phyloP scores from a whole-genome alignment of 164 flowering plant species.

The Santalum album region DNA sequence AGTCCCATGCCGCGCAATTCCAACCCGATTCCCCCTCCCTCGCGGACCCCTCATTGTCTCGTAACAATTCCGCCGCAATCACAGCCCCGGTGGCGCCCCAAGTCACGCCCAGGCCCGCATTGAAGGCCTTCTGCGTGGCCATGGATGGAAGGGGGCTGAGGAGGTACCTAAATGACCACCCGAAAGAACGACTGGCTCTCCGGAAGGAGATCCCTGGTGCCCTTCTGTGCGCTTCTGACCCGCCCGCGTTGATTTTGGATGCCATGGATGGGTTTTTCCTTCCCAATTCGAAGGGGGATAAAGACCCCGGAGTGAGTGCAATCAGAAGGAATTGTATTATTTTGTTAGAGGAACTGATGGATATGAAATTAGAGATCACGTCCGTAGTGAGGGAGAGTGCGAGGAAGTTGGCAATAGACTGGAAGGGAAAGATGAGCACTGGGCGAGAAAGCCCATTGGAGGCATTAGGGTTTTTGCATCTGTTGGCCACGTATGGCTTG shows the following conservation, averaged over 20 bases:
- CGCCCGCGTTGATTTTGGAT: conserved; percentile 46
- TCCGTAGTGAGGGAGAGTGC: conserved; percentile 34
- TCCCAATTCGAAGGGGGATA: conserved; percentile 10
- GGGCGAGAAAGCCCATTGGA: conserved; percentile 23
- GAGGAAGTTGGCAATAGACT: conserved; percentile 37
- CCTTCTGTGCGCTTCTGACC: conserved; percentile 30
- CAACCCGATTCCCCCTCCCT: too few relatives aligned
- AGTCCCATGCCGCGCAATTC: conserved; percentile 10
- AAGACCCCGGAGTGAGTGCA: conserved; percentile 12
- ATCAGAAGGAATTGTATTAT: conserved; percentile 31
- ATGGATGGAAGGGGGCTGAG: conserved; percentile 55
- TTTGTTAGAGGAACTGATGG: conserved; percentile 37
- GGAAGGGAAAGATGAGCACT: conserved; percentile 38
- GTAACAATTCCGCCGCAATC: neutral
- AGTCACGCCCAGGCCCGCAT: conserved; percentile 24
- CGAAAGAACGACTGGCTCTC: conserved; percentile 18
- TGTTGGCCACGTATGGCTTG: conserved; percentile 45
- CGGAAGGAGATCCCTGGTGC: conserved; percentile 39
- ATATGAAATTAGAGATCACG: conserved; percentile 13
- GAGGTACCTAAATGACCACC: conserved; percentile 21
- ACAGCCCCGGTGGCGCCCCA: neutral
- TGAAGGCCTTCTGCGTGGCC: conserved; percentile 32
- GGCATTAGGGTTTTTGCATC: conserved; percentile 39
- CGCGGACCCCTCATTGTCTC: too few relatives aligned
- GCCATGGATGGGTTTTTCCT: conserved; percentile 41